A percentile compares a stretch with the other conserved stretches of the same genome.
Evolutionary conservation across 2,329 filamentous ascomycete species (phyloP).

Genomic region (Ophiostoma triangulosporum): DNA sequence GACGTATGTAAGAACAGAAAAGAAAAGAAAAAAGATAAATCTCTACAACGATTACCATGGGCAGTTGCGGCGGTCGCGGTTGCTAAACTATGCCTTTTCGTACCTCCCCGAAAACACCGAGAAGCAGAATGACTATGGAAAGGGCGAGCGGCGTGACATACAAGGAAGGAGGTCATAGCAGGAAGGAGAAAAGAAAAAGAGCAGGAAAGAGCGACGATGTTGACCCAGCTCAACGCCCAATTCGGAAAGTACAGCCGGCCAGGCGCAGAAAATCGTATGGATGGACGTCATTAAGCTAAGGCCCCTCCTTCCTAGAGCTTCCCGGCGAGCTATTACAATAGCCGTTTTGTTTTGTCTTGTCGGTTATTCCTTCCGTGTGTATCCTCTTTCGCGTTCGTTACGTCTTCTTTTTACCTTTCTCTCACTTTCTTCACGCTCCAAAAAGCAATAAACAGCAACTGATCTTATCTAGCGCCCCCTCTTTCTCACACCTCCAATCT

Average conservation of each 20-base stretch:
- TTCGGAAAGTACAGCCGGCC: slow-evolving; percentile 3
- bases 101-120: no score
- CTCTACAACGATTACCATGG: no score
- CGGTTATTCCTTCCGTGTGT: background rate
- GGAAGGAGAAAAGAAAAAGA: background rate
- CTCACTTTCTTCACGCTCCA: background rate
- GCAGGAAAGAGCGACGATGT: background rate
- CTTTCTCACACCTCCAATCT: background rate
- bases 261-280: background rate
- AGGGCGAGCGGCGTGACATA: background rate
- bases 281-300: slow-evolving; percentile 4
- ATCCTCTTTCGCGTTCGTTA: no score
- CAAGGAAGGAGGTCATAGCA: background rate
- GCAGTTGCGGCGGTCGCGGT: no score
- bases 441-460: background rate
- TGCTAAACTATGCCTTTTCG: no score
- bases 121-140: no score
- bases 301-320: slow-evolving; percentile 2
- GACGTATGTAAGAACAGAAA: no score
- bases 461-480: background rate
- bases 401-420: background rate
- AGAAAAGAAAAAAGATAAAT: no score
- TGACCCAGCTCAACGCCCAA: background rate
- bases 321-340: no score
- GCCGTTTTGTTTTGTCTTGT: background rate